Conservation (phyloP, 1,284 basidiomycete genomes). For the Ganoderma multipileum region DNA sequence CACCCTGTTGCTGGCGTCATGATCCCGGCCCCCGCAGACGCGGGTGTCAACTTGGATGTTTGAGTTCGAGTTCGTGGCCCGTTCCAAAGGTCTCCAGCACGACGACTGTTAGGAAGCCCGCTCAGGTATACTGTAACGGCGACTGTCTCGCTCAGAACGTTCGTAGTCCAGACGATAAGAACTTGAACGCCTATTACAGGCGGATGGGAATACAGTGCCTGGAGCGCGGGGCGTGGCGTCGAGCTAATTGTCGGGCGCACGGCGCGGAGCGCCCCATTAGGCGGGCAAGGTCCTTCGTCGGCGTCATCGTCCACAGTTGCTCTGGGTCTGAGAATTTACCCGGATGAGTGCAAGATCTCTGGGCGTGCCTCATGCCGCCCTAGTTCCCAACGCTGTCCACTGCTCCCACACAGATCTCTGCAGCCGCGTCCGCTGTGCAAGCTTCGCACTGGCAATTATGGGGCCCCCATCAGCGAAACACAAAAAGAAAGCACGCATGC, state of each 20-base stretch:
- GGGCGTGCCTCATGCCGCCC: constrained; percentile 1
- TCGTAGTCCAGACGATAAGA: neutral
- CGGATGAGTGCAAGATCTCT: neutral
- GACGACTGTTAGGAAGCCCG: neutral
- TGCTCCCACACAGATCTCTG: neutral
- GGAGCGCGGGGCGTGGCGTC: neutral
- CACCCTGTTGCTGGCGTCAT: no score
- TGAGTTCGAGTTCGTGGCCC: neutral
- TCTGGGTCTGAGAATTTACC: neutral
- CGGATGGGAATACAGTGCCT: neutral
- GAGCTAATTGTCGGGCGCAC: neutral
- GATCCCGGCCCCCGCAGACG: no score
- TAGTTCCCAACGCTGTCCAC: neutral
- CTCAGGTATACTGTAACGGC: neutral
- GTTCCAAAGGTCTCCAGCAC: constrained; percentile 1
- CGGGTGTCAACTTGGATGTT: neutral
- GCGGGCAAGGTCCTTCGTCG: neutral
- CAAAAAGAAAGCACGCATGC: constrained; percentile 1
- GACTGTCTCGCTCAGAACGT: neutral
- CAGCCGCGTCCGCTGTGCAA: neutral
- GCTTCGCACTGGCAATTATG: neutral
- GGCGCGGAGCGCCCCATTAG: neutral
- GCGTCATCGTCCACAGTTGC: neutral
- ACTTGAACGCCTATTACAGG: no score
- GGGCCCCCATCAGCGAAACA: neutral